Percentiles rank a stretch among this genome's conserved stretches.
Conservation (phyloP, 2,329 filamentous ascomycete species). For the Leptosphaerulina australis region DNA sequence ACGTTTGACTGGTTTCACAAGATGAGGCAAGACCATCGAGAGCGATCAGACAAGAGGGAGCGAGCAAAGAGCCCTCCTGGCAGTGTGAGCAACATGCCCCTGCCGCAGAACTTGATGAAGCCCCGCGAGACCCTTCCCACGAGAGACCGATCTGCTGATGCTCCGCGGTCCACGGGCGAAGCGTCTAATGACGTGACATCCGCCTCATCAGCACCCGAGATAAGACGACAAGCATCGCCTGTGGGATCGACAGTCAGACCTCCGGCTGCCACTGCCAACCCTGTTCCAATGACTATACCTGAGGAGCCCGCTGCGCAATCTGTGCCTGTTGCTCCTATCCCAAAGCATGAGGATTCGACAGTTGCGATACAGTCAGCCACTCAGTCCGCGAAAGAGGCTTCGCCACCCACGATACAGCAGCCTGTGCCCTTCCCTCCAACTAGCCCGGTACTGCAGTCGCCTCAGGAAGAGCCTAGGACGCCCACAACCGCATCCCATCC, state of each 20-base stretch:
- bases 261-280: slow-evolving; percentile 10
- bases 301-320: slow-evolving; percentile 7
- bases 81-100: slow-evolving; percentile 30
- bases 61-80: slow-evolving; percentile 59
- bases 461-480: slow-evolving; percentile 5
- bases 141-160: slow-evolving; percentile 39
- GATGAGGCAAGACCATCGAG: slow-evolving; percentile 66
- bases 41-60: slow-evolving; percentile 60
- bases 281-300: slow-evolving; percentile 9
- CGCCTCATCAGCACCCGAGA: background rate
- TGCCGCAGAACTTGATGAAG: slow-evolving; percentile 28
- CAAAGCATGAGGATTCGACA: slow-evolving; percentile 12
- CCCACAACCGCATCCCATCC: slow-evolving; percentile 6
- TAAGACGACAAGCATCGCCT: slow-evolving; percentile 4
- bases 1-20: slow-evolving; percentile 69
- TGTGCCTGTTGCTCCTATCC: background rate
- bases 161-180: slow-evolving; percentile 27
- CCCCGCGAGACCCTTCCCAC: slow-evolving; percentile 24
- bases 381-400: slow-evolving; percentile 1
- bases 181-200: slow-evolving; percentile 31
- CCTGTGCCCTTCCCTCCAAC: slow-evolving; percentile 3
- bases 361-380: slow-evolving; percentile 10
- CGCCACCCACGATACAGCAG: slow-evolving; percentile 9
- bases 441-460: slow-evolving; percentile 3
- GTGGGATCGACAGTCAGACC: background rate